Base-by-base conservation (phyloP, 768 basidiomycete genomes). In the Dioszegia aurantiaca region DNA sequence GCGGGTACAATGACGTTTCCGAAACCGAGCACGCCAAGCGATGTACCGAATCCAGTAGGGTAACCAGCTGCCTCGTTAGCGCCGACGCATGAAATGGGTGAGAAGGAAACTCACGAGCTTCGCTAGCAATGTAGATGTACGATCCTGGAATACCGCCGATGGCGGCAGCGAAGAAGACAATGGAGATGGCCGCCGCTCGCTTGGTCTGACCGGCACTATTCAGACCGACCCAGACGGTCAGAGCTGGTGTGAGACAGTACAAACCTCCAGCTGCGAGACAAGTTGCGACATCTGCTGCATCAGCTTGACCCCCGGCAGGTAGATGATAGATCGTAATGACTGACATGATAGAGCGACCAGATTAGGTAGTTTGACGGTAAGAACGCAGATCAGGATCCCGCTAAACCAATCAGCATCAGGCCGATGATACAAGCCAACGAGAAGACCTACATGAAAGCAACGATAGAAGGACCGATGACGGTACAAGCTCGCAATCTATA, bases 21-120 rank as follows among this genome's bases (percentile, higher is more conserved):
- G n/a, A 58, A 45, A 14, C 47, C 66, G 26, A 66, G 44, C 10
- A 64, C 27, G 11, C 57, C 65, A 16, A 73, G 60, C 24, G 63
- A 66, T 24, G 58, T 47, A 8, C 71, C 71, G 49, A 70, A 73
- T 12, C 71, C 71, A 14, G 63, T 56, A 4, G 66, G 63, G 49
- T 70, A 73, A 2, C 68, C 41, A 26, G 70, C 65, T 57, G 23
- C 12, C 19, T 30, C 23, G 43, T 36, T 39, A 48, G 42, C 41
- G 33, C 3, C n/a, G 17, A 14, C 10, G 12, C 21, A n/a, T 9
- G 28, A 19, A 37, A 1, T 17, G 19, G 3, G 26, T 1, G 19
- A 27, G 27, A 27, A 41, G 16, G 14, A 12, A n/a, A 65, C 60
- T 62, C 45, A 63, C 59, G 67, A 54, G 67, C 64, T 60, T 72